These are phyloP conservation scores for Clausena lansium DNA, from an alignment of 345 rosid species.

Conservation along the genomic window DNA sequence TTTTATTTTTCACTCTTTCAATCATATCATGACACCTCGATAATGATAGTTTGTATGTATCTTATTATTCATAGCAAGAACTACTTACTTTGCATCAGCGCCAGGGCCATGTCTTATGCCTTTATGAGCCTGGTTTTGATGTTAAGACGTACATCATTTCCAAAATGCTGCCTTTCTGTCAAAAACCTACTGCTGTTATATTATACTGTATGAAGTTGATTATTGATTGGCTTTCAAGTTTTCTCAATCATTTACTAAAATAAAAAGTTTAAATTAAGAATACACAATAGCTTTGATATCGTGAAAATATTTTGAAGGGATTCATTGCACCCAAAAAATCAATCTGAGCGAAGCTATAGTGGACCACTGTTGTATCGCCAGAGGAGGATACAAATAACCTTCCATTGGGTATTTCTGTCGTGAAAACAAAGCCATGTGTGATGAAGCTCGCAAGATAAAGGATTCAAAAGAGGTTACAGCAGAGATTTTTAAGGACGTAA, in stretches of 20 bases:
- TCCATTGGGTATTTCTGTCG: conserved; percentile 41
- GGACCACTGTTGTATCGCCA: conserved; percentile 65
- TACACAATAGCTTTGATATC: conserved; percentile 20
- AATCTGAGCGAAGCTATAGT: conserved; percentile 65
- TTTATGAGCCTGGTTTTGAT: neutral
- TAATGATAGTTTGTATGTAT: too few relatives aligned
- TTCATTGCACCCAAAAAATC: conserved; percentile 51
- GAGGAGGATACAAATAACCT: conserved; percentile 63
- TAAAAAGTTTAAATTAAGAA: conserved; percentile 10
- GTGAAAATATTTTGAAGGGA: conserved; percentile 52
- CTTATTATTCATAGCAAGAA: neutral
- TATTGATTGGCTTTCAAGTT: neutral
- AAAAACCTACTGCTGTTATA: neutral
- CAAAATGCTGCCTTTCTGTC: neutral
- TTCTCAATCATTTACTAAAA: conserved; percentile 14
- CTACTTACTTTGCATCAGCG: conserved; percentile 38
- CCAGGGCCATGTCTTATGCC: conserved; percentile 13
- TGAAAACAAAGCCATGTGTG: neutral
- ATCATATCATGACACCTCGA: neutral
- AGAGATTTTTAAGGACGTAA: too few relatives aligned
- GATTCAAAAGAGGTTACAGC: too few relatives aligned
- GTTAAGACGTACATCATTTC: neutral
- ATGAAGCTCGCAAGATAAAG: too few relatives aligned
- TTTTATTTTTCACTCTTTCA: too few relatives aligned
- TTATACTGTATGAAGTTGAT: neutral